Percentiles rank a stretch among this genome's conserved stretches.
These are phyloP conservation scores for Blastobotrys niveus DNA, from an alignment of 1,139 yeast genomes.

Conservation along the genomic window DNA sequence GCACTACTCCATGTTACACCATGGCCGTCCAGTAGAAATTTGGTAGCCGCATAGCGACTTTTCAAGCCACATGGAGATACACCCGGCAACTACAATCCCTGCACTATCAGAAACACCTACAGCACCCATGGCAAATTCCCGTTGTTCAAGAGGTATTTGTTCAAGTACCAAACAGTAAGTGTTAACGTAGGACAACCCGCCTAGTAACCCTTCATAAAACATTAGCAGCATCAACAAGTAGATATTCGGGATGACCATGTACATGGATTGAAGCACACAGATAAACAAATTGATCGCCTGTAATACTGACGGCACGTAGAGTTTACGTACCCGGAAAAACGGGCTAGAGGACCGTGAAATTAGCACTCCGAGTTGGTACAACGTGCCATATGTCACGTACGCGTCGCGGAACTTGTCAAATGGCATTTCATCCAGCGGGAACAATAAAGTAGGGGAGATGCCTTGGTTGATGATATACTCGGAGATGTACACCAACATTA, in stretches of 20 bases:
- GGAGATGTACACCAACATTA: constrained; percentile 73
- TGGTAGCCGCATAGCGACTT: constrained; percentile 67
- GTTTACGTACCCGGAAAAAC: constrained; percentile 50
- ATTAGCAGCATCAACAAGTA: constrained; percentile 58
- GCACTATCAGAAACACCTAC: constrained; percentile 88
- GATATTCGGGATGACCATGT: constrained; percentile 54
- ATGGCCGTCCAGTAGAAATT: constrained; percentile 37
- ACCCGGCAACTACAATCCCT: constrained; percentile 79
- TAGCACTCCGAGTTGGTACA: constrained; percentile 89
- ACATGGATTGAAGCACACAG: constrained; percentile 59
- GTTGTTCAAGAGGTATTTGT: constrained; percentile 44
- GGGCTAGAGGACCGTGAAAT: constrained; percentile 79
- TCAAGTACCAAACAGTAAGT: constrained; percentile 78
- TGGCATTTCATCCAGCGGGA: constrained; percentile 66
- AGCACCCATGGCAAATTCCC: constrained; percentile 91
- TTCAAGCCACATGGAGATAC: constrained; percentile 69
- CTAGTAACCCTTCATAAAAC: constrained; percentile 78
- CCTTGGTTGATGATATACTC: constrained; percentile 93
- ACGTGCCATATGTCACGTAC: constrained; percentile 87
- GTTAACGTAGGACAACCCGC: constrained; percentile 86
- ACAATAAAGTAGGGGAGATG: constrained; percentile 76
- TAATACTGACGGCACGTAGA: constrained; percentile 58
- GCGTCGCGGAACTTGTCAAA: constrained; percentile 72
- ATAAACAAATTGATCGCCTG: constrained; percentile 63
- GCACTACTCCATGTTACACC: constrained; percentile 32